Base-by-base conservation (phyloP, 2,329 filamentous ascomycete genomes). In the Trichoderma sp. region DNA sequence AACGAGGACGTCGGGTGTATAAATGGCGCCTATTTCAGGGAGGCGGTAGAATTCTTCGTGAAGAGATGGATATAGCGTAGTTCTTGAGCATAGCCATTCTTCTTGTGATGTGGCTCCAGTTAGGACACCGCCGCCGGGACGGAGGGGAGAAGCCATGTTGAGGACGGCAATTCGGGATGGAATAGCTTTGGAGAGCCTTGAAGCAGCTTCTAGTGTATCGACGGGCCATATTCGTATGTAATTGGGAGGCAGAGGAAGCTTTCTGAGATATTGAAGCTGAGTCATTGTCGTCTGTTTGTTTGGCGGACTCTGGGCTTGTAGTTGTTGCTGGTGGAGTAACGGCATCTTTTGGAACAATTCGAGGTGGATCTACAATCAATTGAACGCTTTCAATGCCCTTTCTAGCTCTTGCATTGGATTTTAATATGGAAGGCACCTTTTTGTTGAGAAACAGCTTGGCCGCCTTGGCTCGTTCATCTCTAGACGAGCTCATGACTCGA, bases 121-220 rank as follows among this genome's bases (percentile, higher is more conserved):
- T 0, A 91, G 78, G 34, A 91, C 86, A 0, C 89, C 90, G 8
- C 89, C 89, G 14, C 90, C 90, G 0, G 89, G 87, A 0, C 84
- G 84, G 0, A 90, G 83, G 0, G 88, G 87, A 0, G 89, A 91
- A 0, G 88, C 89, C 88, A 91, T 91, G 78, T 90, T 91, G 3
- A 91, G 82, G 28, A 91, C 82, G 4, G 84, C 87, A 1, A 88
- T 83, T n/a, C 72, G 72, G 12, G 34, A n/a, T 15, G 47, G 24
- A 34, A 18, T 28, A 1, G 39, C 6, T 14, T 58, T 30, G 3
- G 34, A n/a, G 0, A 74, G 39, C 1, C 63, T 58, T 5, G 58
- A 69, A 0, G 88, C 88, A 1, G 86, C 87, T 2, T 83, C 80
- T 5, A 91, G 83, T 0, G 87, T 87, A 74, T 90, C 88, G 14